These are phyloP conservation scores for Peronospora farinosa DNA, from an alignment of 352 stramenopile genomes.

Conservation along the genomic window DNA sequence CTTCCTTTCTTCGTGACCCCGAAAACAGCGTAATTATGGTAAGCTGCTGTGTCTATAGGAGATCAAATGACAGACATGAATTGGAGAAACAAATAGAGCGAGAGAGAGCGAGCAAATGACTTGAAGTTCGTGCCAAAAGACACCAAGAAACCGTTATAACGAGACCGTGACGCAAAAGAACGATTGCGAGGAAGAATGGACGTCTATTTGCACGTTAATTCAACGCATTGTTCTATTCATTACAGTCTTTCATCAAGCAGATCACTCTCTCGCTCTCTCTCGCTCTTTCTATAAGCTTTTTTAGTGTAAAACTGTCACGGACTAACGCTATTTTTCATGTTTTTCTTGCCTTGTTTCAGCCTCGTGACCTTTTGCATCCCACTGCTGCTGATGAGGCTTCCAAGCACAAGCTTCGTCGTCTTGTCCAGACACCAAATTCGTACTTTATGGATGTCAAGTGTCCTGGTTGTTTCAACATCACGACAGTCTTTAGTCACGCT, in stretches of 20 bases:
- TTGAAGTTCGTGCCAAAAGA: not conserved
- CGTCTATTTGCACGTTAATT: no score
- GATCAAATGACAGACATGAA: not conserved
- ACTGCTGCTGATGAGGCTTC: constrained; percentile 90
- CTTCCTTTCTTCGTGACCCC: constrained; percentile 86
- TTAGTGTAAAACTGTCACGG: no score
- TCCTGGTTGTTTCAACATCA: constrained; percentile 99
- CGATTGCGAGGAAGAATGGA: not conserved
- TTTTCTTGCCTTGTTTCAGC: constrained; percentile 21
- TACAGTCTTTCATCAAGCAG: no score
- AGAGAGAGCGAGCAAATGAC: constrained; percentile 1
- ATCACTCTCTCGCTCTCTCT: not conserved
- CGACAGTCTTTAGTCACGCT: constrained; percentile 98
- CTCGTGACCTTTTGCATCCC: constrained; percentile 96
- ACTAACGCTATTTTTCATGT: not conserved
- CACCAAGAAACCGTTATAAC: not conserved
- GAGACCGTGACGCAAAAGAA: not conserved
- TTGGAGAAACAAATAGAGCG: not conserved
- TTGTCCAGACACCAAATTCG: constrained; percentile 98
- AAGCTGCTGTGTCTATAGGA: constrained; percentile 24
- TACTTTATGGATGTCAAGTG: constrained; percentile 99
- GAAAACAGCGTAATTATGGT: constrained; percentile 80
- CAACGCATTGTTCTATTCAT: no score
- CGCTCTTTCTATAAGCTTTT: not conserved
- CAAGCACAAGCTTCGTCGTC: constrained; percentile 99